Evolutionary conservation across 2,329 filamentous ascomycete genomes (phyloP).

Genomic region (Venturia nashicola): DNA sequence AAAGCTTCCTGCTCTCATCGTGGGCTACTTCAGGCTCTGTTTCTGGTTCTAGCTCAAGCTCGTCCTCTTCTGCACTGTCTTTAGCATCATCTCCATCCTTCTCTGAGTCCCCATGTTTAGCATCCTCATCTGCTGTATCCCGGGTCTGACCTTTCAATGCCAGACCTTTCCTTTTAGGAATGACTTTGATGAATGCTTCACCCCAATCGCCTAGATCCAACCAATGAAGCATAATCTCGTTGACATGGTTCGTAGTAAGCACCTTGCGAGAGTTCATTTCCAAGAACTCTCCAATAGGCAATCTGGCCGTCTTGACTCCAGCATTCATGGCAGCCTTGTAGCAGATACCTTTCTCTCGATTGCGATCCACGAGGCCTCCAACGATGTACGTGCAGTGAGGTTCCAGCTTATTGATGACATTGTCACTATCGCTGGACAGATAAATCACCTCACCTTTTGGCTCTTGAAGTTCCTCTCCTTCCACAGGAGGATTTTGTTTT

Average conservation of each 20-base stretch:
- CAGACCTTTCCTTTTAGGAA: conserved; percentile 79
- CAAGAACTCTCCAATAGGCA: conserved; percentile 94
- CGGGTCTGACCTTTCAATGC: conserved; percentile 20
- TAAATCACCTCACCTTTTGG: conserved; percentile 59
- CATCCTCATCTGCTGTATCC: conserved; percentile 2
- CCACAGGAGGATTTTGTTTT: not conserved
- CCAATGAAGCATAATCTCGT: conserved; percentile 94
- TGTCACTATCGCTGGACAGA: conserved; percentile 79
- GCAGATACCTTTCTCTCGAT: conserved; percentile 89
- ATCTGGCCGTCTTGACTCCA: conserved; percentile 74
- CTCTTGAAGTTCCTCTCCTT: not conserved
- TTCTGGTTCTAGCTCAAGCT: not conserved
- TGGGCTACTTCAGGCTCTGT: not conserved
- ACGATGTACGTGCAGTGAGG: conserved; percentile 87
- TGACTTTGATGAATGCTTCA: conserved; percentile 72
- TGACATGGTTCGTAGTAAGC: conserved; percentile 86
- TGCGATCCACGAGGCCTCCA: conserved; percentile 89
- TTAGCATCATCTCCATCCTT: not conserved
- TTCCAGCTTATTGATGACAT: conserved; percentile 71
- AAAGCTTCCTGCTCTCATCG: not conserved
- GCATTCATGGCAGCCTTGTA: conserved; percentile 65
- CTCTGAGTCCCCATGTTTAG: not conserved
- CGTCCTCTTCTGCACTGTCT: not conserved
- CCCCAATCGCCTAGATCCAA: conserved; percentile 86
- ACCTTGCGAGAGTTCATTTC: conserved; percentile 79